These are phyloP conservation scores for Mallotus repandus DNA, from an alignment of 441 rosid species.

Conservation along the genomic window DNA sequence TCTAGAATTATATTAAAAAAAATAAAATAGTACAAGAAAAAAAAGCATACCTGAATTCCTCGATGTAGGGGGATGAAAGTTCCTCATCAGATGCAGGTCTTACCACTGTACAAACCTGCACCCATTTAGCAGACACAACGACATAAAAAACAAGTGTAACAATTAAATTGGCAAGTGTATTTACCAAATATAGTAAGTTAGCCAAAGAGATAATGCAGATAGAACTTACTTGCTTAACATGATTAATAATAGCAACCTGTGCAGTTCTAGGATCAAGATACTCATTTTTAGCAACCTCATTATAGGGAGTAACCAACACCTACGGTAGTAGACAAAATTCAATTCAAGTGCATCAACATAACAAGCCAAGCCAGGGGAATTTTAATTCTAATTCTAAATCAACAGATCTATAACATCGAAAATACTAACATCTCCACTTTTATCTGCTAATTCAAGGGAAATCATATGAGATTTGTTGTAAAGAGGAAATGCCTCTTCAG, in stretches of 20 bases:
- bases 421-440: conserved; percentile 58
- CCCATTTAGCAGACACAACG: conserved; percentile 38
- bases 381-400: not conserved
- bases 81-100: conserved; percentile 94
- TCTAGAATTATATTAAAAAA: too few species aligned
- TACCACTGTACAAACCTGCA: conserved; percentile 86
- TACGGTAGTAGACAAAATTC: conserved; percentile 28
- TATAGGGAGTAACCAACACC: conserved; percentile 69
- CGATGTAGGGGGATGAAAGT: conserved; percentile 79
- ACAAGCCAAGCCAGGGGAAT: not conserved
- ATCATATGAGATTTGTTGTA: conserved; percentile 92
- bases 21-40: too few species aligned
- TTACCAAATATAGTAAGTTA: not conserved
- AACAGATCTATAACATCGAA: conserved; percentile 8
- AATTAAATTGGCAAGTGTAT: not conserved
- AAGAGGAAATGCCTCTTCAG: conserved; percentile 73
- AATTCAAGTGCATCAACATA: not conserved
- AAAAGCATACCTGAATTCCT: conserved; percentile 72
- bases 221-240: conserved; percentile 79
- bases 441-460: conserved; percentile 68
- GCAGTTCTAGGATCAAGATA: conserved; percentile 91
- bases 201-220: not conserved
- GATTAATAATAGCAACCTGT: conserved; percentile 81
- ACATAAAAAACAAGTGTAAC: conserved; percentile 30
- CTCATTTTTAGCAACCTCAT: conserved; percentile 61